phyloP scores from a whole-genome alignment of 345 rosid species.

The Mercurialis annua region DNA sequence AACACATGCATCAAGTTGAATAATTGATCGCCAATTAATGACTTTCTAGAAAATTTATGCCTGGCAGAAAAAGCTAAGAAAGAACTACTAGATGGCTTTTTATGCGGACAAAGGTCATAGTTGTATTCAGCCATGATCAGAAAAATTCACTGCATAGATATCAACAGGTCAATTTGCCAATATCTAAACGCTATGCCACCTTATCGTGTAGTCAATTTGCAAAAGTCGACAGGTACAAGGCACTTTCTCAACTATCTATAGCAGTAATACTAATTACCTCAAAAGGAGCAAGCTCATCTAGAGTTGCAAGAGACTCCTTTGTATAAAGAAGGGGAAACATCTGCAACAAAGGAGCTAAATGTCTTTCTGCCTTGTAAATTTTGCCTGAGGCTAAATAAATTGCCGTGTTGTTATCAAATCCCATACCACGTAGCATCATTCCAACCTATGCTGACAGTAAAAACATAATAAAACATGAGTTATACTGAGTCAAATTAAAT shows the following conservation, averaged over 20 bases:
- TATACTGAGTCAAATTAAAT: slow-evolving; percentile 18
- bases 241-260: slow-evolving; percentile 2
- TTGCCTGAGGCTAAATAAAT: slow-evolving; percentile 84
- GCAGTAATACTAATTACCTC: slow-evolving; percentile 40
- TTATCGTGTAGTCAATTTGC: background rate
- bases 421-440: slow-evolving; percentile 96
- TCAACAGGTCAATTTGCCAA: too few relatives aligned
- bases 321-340: slow-evolving; percentile 87
- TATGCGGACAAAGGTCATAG: background rate
- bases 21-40: background rate
- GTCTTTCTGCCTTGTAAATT: slow-evolving; percentile 61
- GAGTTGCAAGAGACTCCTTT: slow-evolving; percentile 84
- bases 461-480: slow-evolving; percentile 26
- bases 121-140: background rate
- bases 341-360: slow-evolving; percentile 63
- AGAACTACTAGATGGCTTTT: slow-evolving; percentile 5
- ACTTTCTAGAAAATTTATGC: background rate
- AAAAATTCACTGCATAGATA: background rate
- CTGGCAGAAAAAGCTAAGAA: background rate
- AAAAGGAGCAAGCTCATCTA: slow-evolving; percentile 82
- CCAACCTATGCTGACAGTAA: slow-evolving; percentile 81
- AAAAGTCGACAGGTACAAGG: background rate
- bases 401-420: slow-evolving; percentile 79
- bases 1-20: slow-evolving; percentile 2
- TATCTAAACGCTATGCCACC: background rate